Evolutionary conservation across 257 asterid genomes (phyloP), one percentile per base, ranked within the genome.

Genomic region (Paulownia fortunei): DNA sequence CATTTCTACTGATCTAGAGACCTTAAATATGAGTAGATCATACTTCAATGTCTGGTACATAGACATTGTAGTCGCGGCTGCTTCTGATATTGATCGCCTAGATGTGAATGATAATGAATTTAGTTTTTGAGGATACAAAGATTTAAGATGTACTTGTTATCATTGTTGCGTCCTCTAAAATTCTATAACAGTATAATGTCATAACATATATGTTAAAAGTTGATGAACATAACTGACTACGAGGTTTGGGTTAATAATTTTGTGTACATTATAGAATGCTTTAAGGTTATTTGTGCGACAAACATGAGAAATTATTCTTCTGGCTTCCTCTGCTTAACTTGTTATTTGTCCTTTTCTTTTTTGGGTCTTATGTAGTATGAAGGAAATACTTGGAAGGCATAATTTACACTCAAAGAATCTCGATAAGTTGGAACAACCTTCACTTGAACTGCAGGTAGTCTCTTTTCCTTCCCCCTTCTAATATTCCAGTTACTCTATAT

Each of bases 321-420:
- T 8, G 18, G 2, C 36, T 23, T 59, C 5, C 32, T 30, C 26
- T 59, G 32, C 32, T 42, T 30, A 59, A 30, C 13, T 34, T 44
- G 5, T 61, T 11, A 60, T 30, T 26, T 2, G 2, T 64, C 5
- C 27, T 12, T 8, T 10, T 73, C 42, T 16, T 64, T 70, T 71
- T 63, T 69, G 34, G 37, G 15, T 74, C 60, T 51, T 46, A 32
- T 71, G 23, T 34, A 94, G 99, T 67, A 82, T 89, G 97, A 89
- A 87, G 87, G 96, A 89, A 47, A 91, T 94, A 78, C 88, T 94
- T 1, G 99, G 87, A 41, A 88, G 88, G 83, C 90, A 87, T 70
- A 85, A 90, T 49, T 75, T 94, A 88, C 94, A 94, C 70, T 83
- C 96, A 1, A 92, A 90, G 87, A 92, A 94, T 76, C 88, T 92